Conservation (phyloP, 495 filamentous ascomycete genomes). For the Neurospora discreta region DNA sequence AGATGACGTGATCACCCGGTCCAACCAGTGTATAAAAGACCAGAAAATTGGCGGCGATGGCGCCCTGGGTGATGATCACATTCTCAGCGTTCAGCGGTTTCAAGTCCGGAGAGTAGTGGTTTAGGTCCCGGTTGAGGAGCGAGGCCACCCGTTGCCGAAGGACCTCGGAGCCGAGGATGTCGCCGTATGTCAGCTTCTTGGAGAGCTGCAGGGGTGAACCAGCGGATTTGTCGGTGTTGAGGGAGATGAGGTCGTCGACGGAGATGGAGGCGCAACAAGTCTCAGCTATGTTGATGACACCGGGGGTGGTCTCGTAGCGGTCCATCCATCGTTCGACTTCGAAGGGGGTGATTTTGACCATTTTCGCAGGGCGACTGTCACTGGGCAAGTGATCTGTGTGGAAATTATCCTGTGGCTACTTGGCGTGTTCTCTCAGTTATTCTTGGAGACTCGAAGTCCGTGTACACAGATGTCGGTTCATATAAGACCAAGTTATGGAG, state of each 20-base stretch:
- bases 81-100: slow-evolving; percentile 36
- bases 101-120: not conserved
- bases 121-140: slow-evolving; percentile 8
- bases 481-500: not conserved
- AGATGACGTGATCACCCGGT: slow-evolving; percentile 80
- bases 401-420: not conserved
- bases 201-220: slow-evolving; percentile 34
- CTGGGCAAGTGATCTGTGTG: not conserved
- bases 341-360: slow-evolving; percentile 64
- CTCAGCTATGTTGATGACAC: slow-evolving; percentile 75
- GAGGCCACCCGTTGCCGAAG: slow-evolving; percentile 18
- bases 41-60: slow-evolving; percentile 76
- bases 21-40: slow-evolving; percentile 63
- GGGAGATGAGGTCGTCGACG: slow-evolving; percentile 51
- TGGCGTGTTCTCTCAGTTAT: not conserved
- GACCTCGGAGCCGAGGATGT: slow-evolving; percentile 19
- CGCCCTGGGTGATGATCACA: slow-evolving; percentile 68
- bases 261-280: slow-evolving; percentile 79
- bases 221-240: slow-evolving; percentile 45
- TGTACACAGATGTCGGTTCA: not conserved
- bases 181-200: slow-evolving; percentile 24
- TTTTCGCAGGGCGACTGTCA: slow-evolving; percentile 2
- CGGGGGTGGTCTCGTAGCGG: slow-evolving; percentile 56
- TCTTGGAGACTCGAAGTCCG: not conserved
- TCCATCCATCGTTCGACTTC: slow-evolving; percentile 94